A percentile compares a stretch with the other conserved stretches of the same genome.
Evolutionary conservation across 176 grass and related monocot genomes (phyloP).

Genomic region (Puya raimondii): DNA sequence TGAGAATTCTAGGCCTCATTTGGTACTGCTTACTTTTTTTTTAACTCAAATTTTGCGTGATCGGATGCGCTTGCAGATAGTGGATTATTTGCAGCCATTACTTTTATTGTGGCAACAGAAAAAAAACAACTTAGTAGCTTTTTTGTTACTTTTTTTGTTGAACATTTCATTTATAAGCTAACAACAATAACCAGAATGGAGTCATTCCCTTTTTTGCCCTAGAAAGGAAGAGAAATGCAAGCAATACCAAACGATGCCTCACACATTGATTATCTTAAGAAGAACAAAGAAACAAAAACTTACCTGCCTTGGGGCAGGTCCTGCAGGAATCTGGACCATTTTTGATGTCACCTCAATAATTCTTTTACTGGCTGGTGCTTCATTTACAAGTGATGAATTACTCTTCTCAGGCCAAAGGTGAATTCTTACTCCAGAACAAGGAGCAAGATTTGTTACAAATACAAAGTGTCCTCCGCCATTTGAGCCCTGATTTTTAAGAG

Average conservation of each 20-base stretch:
- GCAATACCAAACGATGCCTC: too few species aligned
- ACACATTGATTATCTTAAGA: neutral
- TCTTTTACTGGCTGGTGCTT: conserved; percentile 52
- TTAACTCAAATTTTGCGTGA: too few species aligned
- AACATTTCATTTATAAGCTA: too few species aligned
- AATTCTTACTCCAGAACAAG: conserved; percentile 93
- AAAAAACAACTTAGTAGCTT: too few species aligned
- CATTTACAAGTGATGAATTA: conserved; percentile 25
- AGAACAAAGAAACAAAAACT: conserved; percentile 19
- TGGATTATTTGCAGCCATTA: too few species aligned
- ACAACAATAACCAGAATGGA: neutral
- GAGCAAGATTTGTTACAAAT: conserved; percentile 94
- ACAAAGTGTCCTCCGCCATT: conserved; percentile 69
- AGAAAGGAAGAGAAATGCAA: neutral
- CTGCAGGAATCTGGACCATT: conserved; percentile 85
- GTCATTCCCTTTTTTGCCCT: neutral
- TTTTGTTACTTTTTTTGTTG: too few species aligned
- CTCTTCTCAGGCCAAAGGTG: conserved; percentile 82
- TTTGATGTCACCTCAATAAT: conserved; percentile 85
- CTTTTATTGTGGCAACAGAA: neutral
- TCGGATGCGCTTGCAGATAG: too few species aligned
- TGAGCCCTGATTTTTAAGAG: conserved; percentile 38
- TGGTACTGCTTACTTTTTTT: too few species aligned
- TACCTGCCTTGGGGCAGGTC: conserved; percentile 84
- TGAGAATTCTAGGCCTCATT: too few species aligned